Conservation (phyloP, 805 yeast genomes). For the Spathaspora arborariae region DNA sequence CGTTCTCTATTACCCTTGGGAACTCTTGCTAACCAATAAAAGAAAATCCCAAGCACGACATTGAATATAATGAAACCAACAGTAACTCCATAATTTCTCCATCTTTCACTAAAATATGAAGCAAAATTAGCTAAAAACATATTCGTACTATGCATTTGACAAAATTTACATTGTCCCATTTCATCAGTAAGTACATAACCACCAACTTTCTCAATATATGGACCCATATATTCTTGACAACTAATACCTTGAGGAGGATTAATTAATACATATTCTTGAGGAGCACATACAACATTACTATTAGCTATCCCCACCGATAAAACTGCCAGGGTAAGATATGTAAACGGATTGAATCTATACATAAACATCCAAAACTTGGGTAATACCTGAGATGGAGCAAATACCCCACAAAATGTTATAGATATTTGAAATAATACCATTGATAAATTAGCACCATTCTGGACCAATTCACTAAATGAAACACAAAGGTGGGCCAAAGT, state of each 20-base stretch:
- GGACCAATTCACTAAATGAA: constrained; percentile 25
- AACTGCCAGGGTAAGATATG: constrained; percentile 60
- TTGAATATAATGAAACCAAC: constrained; percentile 32
- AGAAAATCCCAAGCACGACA: constrained; percentile 25
- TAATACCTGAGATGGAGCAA: constrained; percentile 26
- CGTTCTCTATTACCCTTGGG: constrained; percentile 55
- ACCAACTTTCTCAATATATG: constrained; percentile 34
- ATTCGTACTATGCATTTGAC: constrained; percentile 57
- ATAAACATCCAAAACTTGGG: constrained; percentile 59
- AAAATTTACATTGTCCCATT: constrained; percentile 56
- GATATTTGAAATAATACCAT: constrained; percentile 26
- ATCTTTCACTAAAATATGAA: constrained; percentile 48
- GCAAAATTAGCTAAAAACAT: constrained; percentile 47
- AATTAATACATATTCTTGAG: constrained; percentile 13
- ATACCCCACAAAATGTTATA: constrained; percentile 33
- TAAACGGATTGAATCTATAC: constrained; percentile 69
- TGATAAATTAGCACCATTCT: constrained; percentile 30
- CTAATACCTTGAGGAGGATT: constrained; percentile 20
- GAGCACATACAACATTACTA: constrained; percentile 32
- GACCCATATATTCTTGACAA: constrained; percentile 18
- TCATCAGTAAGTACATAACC: constrained; percentile 46
- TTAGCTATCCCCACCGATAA: constrained; percentile 24
- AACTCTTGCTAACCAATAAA: constrained; percentile 69
- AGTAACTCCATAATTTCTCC: constrained; percentile 65
- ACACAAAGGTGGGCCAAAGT: constrained; percentile 26